Conservation (phyloP, 2,329 filamentous ascomycete species). For the Trichoderma afroharzianum region DNA sequence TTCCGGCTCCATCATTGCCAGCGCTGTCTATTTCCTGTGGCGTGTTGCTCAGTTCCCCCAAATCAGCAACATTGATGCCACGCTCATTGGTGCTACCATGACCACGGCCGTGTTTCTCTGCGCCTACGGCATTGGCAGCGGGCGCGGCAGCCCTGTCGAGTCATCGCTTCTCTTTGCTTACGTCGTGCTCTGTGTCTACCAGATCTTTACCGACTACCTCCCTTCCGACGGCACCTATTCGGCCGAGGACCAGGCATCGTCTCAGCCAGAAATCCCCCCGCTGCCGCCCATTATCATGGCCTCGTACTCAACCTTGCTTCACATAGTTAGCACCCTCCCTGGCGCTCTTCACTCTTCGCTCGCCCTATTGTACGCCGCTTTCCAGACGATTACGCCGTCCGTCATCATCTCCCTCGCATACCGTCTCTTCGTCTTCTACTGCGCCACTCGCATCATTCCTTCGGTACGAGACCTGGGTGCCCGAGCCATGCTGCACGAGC, state of each 20-base stretch:
- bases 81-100: constrained; percentile 86
- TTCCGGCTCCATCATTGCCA: constrained; percentile 88
- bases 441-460: constrained; percentile 91
- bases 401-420: constrained; percentile 95
- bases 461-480: constrained; percentile 85
- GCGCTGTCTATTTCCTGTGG: constrained; percentile 94
- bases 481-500: constrained; percentile 76
- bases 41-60: constrained; percentile 90
- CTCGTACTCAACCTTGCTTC: constrained; percentile 87
- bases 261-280: constrained; percentile 89
- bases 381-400: constrained; percentile 92
- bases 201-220: constrained; percentile 98
- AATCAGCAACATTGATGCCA: constrained; percentile 87
- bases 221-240: constrained; percentile 65
- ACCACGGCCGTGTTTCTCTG: constrained; percentile 91
- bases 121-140: constrained; percentile 89
- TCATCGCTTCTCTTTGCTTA: constrained; percentile 95
- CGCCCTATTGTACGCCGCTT: constrained; percentile 82
- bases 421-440: constrained; percentile 91
- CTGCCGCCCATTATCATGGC: constrained; percentile 97
- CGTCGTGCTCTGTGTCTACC: constrained; percentile 96
- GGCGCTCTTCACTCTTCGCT: constrained; percentile 78
- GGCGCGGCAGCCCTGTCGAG: constrained; percentile 90
- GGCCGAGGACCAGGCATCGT: constrained; percentile 44
- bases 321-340: constrained; percentile 78